A percentile compares a stretch with the other conserved stretches of the same genome.
phyloP scores from a whole-genome alignment of 768 basidiomycete genomes.

The Hygrocybe coccinea region DNA sequence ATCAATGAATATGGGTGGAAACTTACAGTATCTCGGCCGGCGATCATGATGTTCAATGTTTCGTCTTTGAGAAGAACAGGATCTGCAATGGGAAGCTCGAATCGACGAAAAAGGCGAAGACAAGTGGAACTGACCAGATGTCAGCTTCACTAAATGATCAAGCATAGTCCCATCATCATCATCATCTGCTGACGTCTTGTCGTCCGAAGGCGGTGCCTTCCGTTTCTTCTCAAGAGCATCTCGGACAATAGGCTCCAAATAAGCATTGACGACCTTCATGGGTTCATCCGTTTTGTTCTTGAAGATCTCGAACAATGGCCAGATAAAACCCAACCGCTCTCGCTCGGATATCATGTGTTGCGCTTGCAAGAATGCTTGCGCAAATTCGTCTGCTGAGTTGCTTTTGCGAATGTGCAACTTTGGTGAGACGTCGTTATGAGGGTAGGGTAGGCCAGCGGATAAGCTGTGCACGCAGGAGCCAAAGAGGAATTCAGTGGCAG shows the following conservation, averaged over 20 bases:
- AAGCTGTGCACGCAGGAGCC: conserved; percentile 49
- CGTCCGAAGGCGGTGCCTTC: background rate
- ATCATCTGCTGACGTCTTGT: conserved; percentile 11
- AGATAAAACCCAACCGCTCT: conserved; percentile 33
- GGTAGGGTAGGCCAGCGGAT: conserved; percentile 47
- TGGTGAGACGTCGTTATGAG: conserved; percentile 29
- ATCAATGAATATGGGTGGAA: background rate
- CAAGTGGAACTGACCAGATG: conserved; percentile 33
- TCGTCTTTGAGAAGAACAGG: conserved; percentile 42
- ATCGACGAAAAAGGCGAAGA: background rate
- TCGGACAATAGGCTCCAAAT: conserved; percentile 47
- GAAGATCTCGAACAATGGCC: conserved; percentile 53
- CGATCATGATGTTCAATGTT: conserved; percentile 49
- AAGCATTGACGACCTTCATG: conserved; percentile 42
- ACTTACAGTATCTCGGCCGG: conserved; percentile 52
- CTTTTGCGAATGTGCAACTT: conserved; percentile 14
- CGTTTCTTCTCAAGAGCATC: conserved; percentile 38
- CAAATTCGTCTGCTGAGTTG: conserved; percentile 43
- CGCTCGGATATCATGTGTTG: conserved; percentile 38
- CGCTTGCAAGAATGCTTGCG: conserved; percentile 44
- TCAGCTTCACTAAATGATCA: conserved; percentile 51
- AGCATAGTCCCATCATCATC: conserved; percentile 49
- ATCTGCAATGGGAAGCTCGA: conserved; percentile 22
- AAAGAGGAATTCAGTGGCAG: conserved; percentile 59
- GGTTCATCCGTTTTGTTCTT: conserved; percentile 39